phyloP scores from a whole-genome alignment of 805 yeast species.

The Metschnikowia proteae region DNA sequence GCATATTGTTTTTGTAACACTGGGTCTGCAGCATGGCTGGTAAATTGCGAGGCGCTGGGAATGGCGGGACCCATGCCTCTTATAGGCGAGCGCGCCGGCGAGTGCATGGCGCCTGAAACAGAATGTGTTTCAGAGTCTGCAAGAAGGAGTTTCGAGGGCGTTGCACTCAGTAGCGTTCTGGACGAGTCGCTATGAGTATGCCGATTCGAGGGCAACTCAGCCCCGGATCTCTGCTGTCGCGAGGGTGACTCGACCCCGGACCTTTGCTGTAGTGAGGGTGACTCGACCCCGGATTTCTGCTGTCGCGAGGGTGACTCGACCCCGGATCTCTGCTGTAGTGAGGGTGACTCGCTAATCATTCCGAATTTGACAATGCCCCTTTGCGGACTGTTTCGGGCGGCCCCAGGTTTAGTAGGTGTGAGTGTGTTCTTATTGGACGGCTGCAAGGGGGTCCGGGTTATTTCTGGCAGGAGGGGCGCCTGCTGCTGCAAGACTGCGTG shows the following conservation, averaged over 20 bases:
- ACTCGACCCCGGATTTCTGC: background rate
- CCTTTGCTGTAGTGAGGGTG: background rate
- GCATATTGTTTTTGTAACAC: conserved; percentile 26
- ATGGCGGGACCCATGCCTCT: background rate
- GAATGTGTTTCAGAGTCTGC: background rate
- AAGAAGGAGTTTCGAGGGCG: background rate
- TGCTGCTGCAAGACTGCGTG: conserved; percentile 5
- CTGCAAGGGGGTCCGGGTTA: conserved; percentile 1
- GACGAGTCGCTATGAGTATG: background rate
- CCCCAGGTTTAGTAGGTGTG: conserved; percentile 2
- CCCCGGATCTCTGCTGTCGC: background rate
- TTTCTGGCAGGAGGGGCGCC: background rate
- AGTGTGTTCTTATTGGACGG: background rate
- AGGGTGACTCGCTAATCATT: background rate
- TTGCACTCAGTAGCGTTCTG: background rate
- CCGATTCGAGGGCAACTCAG: background rate
- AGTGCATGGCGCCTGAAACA: background rate
- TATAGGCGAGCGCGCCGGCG: conserved; percentile 4
- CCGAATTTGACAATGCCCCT: background rate
- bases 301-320: background rate
- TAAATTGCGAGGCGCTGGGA: background rate
- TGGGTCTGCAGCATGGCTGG: conserved; percentile 2
- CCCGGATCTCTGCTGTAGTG: background rate
- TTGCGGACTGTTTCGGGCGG: background rate
- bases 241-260: background rate